Percentiles rank a stretch among this genome's conserved stretches.
Evolutionary conservation across 2,329 filamentous ascomycete species (phyloP).

Genomic region (Stenocarpella maydis): DNA sequence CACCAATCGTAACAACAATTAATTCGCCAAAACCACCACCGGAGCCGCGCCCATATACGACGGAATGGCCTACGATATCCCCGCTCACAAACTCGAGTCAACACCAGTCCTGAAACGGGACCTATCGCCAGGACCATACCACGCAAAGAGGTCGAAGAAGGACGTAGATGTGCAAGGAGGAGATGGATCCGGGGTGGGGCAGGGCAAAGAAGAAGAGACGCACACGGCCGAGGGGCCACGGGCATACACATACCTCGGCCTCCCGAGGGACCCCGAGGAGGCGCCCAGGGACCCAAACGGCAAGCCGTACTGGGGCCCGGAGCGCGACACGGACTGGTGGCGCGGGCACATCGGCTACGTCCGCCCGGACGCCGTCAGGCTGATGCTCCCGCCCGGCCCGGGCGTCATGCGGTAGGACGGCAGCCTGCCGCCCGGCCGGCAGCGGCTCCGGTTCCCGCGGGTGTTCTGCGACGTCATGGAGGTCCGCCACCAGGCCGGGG

Average conservation of each 20-base stretch:
- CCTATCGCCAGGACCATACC: too few species aligned
- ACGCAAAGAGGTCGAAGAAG: background rate
- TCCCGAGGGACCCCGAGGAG: too few species aligned
- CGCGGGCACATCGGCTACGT: background rate
- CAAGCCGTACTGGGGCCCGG: too few species aligned
- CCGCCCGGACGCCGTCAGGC: background rate
- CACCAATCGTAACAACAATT: background rate
- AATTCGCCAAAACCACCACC: background rate
- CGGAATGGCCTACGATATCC: background rate
- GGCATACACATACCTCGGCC: too few species aligned
- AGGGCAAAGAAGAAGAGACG: too few species aligned
- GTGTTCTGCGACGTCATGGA: conserved; percentile 71
- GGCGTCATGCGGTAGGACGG: conserved; percentile 56
- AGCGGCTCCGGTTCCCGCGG: conserved; percentile 56
- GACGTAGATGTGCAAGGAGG: too few species aligned
- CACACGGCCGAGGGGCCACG: too few species aligned
- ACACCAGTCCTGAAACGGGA: background rate
- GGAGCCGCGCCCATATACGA: background rate
- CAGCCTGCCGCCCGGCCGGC: conserved; percentile 49
- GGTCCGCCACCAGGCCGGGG: conserved; percentile 59
- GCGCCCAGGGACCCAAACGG: too few species aligned
- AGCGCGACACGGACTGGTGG: too few species aligned
- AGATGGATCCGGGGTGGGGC: too few species aligned
- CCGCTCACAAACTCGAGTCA: background rate
- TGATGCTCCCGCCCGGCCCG: background rate